Conservation (phyloP, 2,329 filamentous ascomycete genomes). For the Fusarium burgessii region DNA sequence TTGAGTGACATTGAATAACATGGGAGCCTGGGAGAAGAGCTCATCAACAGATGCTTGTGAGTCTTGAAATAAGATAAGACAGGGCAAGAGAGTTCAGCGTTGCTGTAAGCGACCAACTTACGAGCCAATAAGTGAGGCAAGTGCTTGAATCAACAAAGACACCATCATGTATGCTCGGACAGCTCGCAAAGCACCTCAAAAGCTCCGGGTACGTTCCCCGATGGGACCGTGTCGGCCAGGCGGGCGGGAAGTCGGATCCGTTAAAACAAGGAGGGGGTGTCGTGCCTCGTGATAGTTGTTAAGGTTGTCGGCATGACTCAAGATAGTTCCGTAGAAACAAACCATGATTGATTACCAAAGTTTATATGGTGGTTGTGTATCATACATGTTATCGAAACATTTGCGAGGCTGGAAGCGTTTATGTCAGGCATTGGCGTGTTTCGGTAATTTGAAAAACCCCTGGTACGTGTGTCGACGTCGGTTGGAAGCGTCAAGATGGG, state of each 20-base stretch:
- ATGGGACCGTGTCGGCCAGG: slow-evolving; percentile 36
- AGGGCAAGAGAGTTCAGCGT: slow-evolving; percentile 19
- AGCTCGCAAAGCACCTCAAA: slow-evolving; percentile 22
- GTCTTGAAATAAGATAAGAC: slow-evolving; percentile 13
- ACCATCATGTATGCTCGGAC: slow-evolving; percentile 12
- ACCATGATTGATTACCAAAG: slow-evolving; percentile 13
- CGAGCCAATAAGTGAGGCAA: slow-evolving; percentile 13
- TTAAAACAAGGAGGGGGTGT: slow-evolving; percentile 27
- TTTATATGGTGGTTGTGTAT: slow-evolving; percentile 11
- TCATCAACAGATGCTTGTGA: slow-evolving; percentile 4
- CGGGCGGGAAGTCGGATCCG: slow-evolving; percentile 38
- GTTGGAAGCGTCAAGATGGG: slow-evolving; percentile 1
- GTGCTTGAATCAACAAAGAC: not conserved
- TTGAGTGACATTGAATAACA: slow-evolving; percentile 10
- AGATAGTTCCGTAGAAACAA: slow-evolving; percentile 16
- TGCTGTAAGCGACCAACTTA: not conserved
- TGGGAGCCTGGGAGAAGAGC: slow-evolving; percentile 4
- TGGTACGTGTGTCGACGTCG: slow-evolving; percentile 14
- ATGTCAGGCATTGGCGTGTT: slow-evolving; percentile 18
- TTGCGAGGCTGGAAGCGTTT: slow-evolving; percentile 11
- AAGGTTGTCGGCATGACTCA: slow-evolving; percentile 33
- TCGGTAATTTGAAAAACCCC: slow-evolving; percentile 17
- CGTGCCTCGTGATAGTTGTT: slow-evolving; percentile 7
- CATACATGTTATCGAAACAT: slow-evolving; percentile 3
- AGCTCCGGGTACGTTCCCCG: slow-evolving; percentile 39